Base-by-base conservation (phyloP, 768 basidiomycete species). In the Pleurotus eryngii region DNA sequence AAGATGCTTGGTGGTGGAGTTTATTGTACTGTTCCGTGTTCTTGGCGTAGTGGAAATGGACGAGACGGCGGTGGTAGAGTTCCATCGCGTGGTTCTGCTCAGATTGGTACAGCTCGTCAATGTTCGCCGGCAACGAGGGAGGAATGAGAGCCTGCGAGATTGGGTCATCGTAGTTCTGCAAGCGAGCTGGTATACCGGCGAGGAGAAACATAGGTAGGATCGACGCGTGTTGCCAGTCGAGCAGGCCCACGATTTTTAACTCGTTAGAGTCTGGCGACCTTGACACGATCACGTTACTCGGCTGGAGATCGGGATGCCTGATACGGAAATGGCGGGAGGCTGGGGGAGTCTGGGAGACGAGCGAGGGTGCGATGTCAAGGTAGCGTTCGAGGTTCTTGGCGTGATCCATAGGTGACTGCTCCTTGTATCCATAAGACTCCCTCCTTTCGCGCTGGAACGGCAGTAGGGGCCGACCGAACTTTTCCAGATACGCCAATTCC, bases 181-280 rank as follows among this genome's bases (percentile, higher is more conserved):
- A 49, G 17, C 63, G 65, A 55, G 68, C 15, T 46, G 81, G 81
- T 66, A 78, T 67, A 60, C 75, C 71, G 38, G 77, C 72, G 58
- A 72, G 74, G 71, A 83, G 81, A 69, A 78, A 83, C 60, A 60
- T 24, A 65, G 81, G 81, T 26, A 82, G 74, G 71, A 83, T 78
- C 3, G 80, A 70, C 60, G 81, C 59, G 68, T 83, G 80, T 72
- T 83, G 81, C 81, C 79, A 82, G 75, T 81, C 80, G 56, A 81
- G 12, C 68, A 81, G 59, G 70, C 79, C 60, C 55, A 74, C 68
- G 64, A 82, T 59, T 37, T 76, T 46, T 61, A 56, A 68, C 39
- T 43, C 37, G 66, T 47, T 56, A 63, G 77, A 79, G 66, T 74
- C 81, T 56, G 77, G 59, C 65, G 78, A 81, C 63, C 59, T 71